phyloP scores from a whole-genome alignment of 2,329 filamentous ascomycete genomes.

The Lithohypha guttulata region DNA sequence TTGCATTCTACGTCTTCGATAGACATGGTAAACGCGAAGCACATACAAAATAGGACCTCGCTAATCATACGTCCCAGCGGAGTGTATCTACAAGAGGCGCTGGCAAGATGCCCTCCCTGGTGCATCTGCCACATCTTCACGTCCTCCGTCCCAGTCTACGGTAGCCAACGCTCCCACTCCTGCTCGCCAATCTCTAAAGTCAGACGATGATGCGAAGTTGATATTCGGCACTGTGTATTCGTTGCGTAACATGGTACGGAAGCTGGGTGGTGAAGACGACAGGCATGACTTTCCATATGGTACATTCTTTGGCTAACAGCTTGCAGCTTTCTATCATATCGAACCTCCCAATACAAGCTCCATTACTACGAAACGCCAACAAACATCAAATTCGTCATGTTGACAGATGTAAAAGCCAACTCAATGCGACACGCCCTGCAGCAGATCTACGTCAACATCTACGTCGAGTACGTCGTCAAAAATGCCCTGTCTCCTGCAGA shows the following conservation, averaged over 20 bases:
- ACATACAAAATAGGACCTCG: conserved; percentile 4
- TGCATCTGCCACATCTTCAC: conserved; percentile 36
- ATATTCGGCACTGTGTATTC: conserved; percentile 97
- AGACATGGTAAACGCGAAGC: conserved; percentile 63
- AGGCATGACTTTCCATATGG: conserved; percentile 33
- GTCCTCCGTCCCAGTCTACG: conserved; percentile 40
- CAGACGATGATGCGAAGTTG: conserved; percentile 82
- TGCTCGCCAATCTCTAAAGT: conserved; percentile 36
- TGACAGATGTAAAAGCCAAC: conserved; percentile 78
- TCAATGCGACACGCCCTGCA: conserved; percentile 92
- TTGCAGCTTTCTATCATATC: conserved; percentile 75
- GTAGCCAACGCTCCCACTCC: conserved; percentile 31
- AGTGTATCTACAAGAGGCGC: conserved; percentile 89
- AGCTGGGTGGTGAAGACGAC: conserved; percentile 87
- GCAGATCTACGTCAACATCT: conserved; percentile 97
- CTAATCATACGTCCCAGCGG: conserved; percentile 49
- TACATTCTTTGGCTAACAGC: conserved; percentile 14
- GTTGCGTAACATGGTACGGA: conserved; percentile 89
- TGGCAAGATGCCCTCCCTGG: conserved; percentile 54
- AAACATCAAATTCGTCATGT: conserved; percentile 90
- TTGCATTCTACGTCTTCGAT: conserved; percentile 98
- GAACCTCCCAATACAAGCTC: conserved; percentile 90
- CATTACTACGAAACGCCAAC: conserved; percentile 98
- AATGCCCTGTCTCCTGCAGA: conserved; percentile 52
- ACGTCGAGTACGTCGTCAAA: conserved; percentile 79